Conservation (phyloP, 768 basidiomycete species). For the Rubroboletus satanas region DNA sequence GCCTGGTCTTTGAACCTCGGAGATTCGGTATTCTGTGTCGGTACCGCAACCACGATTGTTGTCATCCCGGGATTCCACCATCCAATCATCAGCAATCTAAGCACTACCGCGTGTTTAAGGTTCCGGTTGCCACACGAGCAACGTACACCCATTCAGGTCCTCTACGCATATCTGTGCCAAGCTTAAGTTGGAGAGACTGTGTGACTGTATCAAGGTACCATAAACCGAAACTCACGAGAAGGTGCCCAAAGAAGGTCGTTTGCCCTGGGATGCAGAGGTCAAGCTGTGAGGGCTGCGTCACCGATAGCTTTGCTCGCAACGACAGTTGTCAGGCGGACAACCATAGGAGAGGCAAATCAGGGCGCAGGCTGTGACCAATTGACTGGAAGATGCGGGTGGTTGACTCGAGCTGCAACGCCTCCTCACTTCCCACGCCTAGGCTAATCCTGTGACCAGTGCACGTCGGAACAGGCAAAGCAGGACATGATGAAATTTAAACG, state of each 20-base stretch:
- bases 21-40: not conserved
- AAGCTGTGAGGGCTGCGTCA: not conserved
- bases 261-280: not conserved
- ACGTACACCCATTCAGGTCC: not conserved
- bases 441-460: not conserved
- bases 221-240: too few relatives aligned
- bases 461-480: not conserved
- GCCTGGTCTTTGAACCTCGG: not conserved
- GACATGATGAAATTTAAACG: not conserved
- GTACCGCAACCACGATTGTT: conserved; percentile 1
- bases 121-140: not conserved
- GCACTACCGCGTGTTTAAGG: not conserved
- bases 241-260: not conserved
- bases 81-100: not conserved
- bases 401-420: not conserved
- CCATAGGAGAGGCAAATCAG: not conserved
- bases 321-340: not conserved
- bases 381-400: not conserved
- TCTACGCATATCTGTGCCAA: too few relatives aligned
- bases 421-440: not conserved
- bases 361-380: not conserved
- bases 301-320: not conserved
- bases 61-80: not conserved
- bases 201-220: not conserved
- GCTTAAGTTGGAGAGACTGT: not conserved